Evolutionary conservation across 2,329 filamentous ascomycete species (phyloP).

Genomic region (Ophiostoma triangulosporum): DNA sequence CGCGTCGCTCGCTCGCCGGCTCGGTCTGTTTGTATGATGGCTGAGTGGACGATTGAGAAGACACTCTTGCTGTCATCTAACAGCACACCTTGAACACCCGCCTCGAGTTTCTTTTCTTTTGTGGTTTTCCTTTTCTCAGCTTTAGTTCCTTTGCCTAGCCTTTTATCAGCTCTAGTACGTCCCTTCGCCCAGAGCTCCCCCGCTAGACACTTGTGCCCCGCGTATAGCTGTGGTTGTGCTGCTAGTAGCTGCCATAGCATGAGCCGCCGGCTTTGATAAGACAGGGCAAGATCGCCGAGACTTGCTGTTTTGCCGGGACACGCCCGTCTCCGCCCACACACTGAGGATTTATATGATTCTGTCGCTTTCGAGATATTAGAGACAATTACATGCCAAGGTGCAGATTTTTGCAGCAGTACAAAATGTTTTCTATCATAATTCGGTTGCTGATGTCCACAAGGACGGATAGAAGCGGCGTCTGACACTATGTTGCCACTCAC

Average conservation of each 20-base stretch:
- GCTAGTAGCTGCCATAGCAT: not conserved
- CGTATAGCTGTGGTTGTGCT: not conserved
- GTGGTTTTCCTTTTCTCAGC: not conserved
- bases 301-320: not conserved
- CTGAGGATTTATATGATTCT: not conserved
- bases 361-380: not conserved
- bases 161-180: not conserved
- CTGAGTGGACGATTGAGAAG: not conserved
- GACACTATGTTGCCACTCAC: not conserved
- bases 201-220: not conserved
- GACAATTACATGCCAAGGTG: too few species aligned
- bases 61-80: not conserved
- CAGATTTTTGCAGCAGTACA: not conserved
- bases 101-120: not conserved
- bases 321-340: not conserved
- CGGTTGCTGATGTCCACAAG: too few species aligned
- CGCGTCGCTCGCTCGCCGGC: not conserved
- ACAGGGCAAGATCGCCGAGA: not conserved
- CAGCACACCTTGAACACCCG: not conserved
- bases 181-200: not conserved
- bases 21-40: not conserved
- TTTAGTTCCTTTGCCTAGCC: not conserved
- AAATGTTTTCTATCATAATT: not conserved
- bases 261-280: not conserved
- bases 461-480: not conserved